Conservation (phyloP, 2,329 filamentous ascomycete species). For the Polytolypa hystricis region DNA sequence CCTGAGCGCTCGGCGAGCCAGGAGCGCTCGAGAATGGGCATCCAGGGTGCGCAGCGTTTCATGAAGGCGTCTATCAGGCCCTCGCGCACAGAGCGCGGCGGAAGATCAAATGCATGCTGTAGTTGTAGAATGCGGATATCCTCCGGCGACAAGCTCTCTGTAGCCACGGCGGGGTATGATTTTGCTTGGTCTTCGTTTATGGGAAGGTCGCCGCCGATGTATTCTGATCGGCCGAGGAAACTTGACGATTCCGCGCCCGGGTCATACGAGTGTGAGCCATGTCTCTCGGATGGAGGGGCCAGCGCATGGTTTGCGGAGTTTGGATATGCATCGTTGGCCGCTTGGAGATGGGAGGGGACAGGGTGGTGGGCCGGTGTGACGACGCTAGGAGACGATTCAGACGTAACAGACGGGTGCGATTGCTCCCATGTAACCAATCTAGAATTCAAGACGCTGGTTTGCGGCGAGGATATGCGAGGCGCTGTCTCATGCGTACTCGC, state of each 20-base stretch:
- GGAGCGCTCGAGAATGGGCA: conserved; percentile 22
- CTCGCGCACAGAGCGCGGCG: conserved; percentile 18
- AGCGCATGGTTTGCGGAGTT: too few species aligned
- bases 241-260: conserved; percentile 14
- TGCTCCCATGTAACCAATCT: background rate
- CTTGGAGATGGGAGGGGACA: background rate
- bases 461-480: too few species aligned
- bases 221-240: conserved; percentile 22
- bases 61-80: conserved; percentile 23
- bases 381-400: background rate
- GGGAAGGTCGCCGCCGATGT: conserved; percentile 18
- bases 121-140: conserved; percentile 18
- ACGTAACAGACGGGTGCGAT: background rate
- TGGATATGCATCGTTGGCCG: too few species aligned
- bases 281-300: conserved; percentile 2
- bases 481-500: background rate
- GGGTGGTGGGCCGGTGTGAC: background rate
- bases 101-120: conserved; percentile 19
- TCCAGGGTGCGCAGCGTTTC: conserved; percentile 23
- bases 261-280: conserved; percentile 11
- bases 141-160: conserved; percentile 18
- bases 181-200: conserved; percentile 20
- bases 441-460: too few species aligned
- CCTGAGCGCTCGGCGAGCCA: conserved; percentile 20
- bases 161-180: conserved; percentile 15